These are phyloP conservation scores for Penicillium sp. DNA, from an alignment of 2,329 filamentous ascomycete species.

Conservation along the genomic window DNA sequence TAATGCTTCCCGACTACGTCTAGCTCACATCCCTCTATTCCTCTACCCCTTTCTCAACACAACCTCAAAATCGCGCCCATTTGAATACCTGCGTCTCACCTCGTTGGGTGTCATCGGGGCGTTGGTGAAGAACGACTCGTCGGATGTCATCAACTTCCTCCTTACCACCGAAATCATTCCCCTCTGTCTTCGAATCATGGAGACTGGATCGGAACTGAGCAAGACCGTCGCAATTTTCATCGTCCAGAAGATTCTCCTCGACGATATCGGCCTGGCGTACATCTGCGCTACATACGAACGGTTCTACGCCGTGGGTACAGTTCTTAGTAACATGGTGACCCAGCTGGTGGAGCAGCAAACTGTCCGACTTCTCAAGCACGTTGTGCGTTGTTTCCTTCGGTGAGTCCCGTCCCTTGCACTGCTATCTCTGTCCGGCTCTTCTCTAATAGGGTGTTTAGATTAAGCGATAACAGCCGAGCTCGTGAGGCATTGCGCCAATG, in stretches of 20 bases:
- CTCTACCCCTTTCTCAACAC: slow-evolving; percentile 98
- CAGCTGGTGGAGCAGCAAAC: slow-evolving; percentile 98
- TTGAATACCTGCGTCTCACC: slow-evolving; percentile 94
- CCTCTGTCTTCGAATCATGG: slow-evolving; percentile 97
- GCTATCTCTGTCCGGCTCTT: neutral
- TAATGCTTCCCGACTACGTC: neutral
- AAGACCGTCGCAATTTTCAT: slow-evolving; percentile 99
- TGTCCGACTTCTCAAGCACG: slow-evolving; percentile 92
- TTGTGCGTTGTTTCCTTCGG: slow-evolving; percentile 95
- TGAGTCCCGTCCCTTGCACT: slow-evolving; percentile 49
- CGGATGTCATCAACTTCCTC: slow-evolving; percentile 98
- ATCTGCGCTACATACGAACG: slow-evolving; percentile 98
- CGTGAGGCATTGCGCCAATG: slow-evolving; percentile 94
- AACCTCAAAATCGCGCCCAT: slow-evolving; percentile 95
- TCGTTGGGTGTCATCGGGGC: slow-evolving; percentile 96
- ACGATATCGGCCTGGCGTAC: slow-evolving; percentile 95
- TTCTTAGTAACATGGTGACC: slow-evolving; percentile 97
- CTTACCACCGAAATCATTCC: slow-evolving; percentile 98
- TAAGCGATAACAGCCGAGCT: slow-evolving; percentile 94
- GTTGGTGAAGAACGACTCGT: slow-evolving; percentile 97
- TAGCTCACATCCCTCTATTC: slow-evolving; percentile 96
- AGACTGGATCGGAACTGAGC: slow-evolving; percentile 95
- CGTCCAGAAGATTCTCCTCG: slow-evolving; percentile 96
- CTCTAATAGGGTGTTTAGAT: slow-evolving; percentile 52
- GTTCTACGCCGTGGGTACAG: slow-evolving; percentile 97